phyloP scores from a whole-genome alignment of 2,329 filamentous ascomycete genomes.

The Cryphonectria japonica region DNA sequence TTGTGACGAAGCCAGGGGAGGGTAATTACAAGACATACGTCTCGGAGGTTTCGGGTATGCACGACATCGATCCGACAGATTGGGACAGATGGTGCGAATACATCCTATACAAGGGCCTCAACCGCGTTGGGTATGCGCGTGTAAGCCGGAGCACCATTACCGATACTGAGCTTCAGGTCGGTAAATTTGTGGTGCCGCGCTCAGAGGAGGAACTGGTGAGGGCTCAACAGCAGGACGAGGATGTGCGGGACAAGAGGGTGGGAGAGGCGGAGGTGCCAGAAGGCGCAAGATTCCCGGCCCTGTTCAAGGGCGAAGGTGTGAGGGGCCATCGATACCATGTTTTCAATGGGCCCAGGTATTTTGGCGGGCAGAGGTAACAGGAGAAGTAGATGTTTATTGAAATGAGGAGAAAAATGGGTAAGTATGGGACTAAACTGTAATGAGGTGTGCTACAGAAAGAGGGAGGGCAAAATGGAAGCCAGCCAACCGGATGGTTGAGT shows the following conservation, averaged over 20 bases:
- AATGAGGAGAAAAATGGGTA: neutral
- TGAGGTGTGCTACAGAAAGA: too few relatives aligned
- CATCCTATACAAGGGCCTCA: constrained; percentile 89
- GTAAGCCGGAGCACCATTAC: constrained; percentile 91
- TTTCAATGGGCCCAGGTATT: constrained; percentile 88
- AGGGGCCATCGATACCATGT: constrained; percentile 93
- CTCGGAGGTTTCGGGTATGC: constrained; percentile 84
- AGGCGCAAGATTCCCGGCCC: constrained; percentile 78
- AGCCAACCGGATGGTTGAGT: too few relatives aligned
- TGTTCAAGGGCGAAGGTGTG: constrained; percentile 86
- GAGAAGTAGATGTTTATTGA: neutral
- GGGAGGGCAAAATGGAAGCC: too few relatives aligned
- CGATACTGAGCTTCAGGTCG: constrained; percentile 95
- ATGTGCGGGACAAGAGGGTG: constrained; percentile 62
- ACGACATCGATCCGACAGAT: constrained; percentile 88
- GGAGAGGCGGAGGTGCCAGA: constrained; percentile 74
- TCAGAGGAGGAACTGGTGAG: constrained; percentile 58
- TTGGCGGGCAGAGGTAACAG: constrained; percentile 26
- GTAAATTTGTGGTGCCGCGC: constrained; percentile 87
- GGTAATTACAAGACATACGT: constrained; percentile 99
- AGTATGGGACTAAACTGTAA: too few relatives aligned
- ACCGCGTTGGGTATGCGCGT: constrained; percentile 84
- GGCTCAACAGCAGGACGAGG: constrained; percentile 40
- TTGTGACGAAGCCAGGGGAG: constrained; percentile 86
- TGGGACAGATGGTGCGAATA: constrained; percentile 99